Evolutionary conservation across 495 filamentous ascomycete genomes (phyloP).

Genomic region (Usnea hakonensis): DNA sequence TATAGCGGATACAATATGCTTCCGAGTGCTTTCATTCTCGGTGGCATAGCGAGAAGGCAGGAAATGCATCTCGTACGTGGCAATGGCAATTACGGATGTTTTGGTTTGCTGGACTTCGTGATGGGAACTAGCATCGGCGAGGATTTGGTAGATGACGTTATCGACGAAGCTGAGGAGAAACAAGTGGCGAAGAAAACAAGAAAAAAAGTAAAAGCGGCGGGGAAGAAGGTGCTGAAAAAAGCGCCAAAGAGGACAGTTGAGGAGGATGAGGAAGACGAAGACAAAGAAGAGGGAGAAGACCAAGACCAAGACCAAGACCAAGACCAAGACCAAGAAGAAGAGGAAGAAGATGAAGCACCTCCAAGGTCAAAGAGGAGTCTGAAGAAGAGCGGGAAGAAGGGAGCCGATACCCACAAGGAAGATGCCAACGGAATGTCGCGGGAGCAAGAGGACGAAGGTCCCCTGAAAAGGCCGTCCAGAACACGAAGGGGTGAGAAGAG

Average conservation of each 20-base stretch:
- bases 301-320: neutral
- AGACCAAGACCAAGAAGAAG: neutral
- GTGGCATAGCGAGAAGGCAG: slow-evolving; percentile 62
- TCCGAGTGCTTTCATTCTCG: slow-evolving; percentile 63
- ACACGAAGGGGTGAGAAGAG: slow-evolving; percentile 18
- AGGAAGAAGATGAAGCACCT: slow-evolving; percentile 3
- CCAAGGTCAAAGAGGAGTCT: neutral
- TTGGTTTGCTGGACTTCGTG: slow-evolving; percentile 71
- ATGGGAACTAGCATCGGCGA: slow-evolving; percentile 58
- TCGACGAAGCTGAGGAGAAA: slow-evolving; percentile 53
- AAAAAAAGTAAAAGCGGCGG: slow-evolving; percentile 32
- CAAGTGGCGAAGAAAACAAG: slow-evolving; percentile 43
- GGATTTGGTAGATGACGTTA: slow-evolving; percentile 49
- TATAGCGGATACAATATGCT: slow-evolving; percentile 71
- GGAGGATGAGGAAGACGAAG: neutral
- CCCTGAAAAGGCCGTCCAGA: slow-evolving; percentile 22
- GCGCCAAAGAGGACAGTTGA: slow-evolving; percentile 1
- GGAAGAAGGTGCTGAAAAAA: slow-evolving; percentile 28
- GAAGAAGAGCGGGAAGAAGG: neutral
- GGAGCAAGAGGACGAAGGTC: slow-evolving; percentile 24
- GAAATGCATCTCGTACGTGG: slow-evolving; percentile 59
- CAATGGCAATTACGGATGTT: slow-evolving; percentile 67
- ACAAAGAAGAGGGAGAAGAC: neutral
- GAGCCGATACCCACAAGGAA: slow-evolving; percentile 23
- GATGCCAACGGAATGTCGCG: slow-evolving; percentile 20